Evolutionary conservation across 2,329 filamentous ascomycete species (phyloP), one percentile per base, ranked within the genome.

Genomic region (Apiospora marii): DNA sequence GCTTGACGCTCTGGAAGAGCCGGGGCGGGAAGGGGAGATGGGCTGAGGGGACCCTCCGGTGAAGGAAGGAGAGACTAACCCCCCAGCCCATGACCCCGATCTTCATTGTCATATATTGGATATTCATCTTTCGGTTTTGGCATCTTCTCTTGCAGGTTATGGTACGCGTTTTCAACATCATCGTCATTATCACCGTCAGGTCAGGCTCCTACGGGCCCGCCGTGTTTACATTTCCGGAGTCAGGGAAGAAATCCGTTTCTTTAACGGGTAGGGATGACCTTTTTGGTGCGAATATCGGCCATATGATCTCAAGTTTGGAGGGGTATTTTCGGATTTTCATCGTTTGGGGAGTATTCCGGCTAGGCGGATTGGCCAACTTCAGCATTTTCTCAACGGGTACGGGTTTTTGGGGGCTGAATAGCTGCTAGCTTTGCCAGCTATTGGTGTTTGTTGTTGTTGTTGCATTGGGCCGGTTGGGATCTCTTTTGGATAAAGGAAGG

Each of bases 1-100:
- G 94, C 74, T 83, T 98, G 75, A 91, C 92, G n/a, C 83, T 90
- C 75, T 87, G 84, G 30, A 80, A 79, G 72, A 81, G 82, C n/a
- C 81, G 82, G 1, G 81, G 78, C 0, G 81, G 78, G n/a, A 84
- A 82, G 72, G 85, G 85, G 3, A 79, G 87, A 58, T 87, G 85
- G 86, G 85, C 81, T 24, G 70, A 72, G 58, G 67, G 67, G 27
- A 73, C 67, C 34, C 58, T 41, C 34, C 58, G 22, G 58, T 64
- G 58, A 64, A 24, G 58, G 34, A 34, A 41, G 67, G 37, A 41
- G 24, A 37, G 2, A 7, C 13, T 6, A 8, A 22, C 16, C 27
- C 27, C 27, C 14, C 14, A 12, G 14, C 53, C 16, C 53, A 10
- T 19, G 16, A 30, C 34, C 19, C 30, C n/a, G 58, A 41, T 64